Percentiles rank a stretch among this genome's conserved stretches.
Evolutionary conservation across 768 basidiomycete species (phyloP).

Genomic region (Auriculariales sp.): DNA sequence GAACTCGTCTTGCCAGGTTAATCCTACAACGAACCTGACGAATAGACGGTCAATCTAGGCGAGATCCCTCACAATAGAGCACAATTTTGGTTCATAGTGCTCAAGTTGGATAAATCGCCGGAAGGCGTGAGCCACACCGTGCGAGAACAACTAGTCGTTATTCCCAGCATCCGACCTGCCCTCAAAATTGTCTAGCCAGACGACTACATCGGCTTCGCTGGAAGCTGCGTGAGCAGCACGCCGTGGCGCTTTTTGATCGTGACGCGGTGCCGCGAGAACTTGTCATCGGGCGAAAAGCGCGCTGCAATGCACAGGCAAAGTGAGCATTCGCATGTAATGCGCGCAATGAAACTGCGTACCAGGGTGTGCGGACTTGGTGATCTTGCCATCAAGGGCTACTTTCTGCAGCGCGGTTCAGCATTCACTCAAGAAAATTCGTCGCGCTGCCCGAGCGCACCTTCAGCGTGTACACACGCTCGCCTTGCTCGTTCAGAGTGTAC

Average conservation of each 20-base stretch:
- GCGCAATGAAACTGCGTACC: conserved; percentile 33
- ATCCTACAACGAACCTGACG: too few species aligned
- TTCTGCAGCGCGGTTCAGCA: conserved; percentile 44
- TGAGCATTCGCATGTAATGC: too few species aligned
- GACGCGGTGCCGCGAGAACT: conserved; percentile 94
- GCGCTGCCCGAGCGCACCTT: conserved; percentile 41
- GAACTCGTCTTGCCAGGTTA: too few species aligned
- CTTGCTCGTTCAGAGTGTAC: conserved; percentile 71
- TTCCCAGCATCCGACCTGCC: too few species aligned
- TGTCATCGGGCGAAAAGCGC: conserved; percentile 98
- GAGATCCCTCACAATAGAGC: too few species aligned
- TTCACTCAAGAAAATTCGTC: conserved; percentile 1
- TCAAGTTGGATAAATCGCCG: too few species aligned
- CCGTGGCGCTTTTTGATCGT: conserved; percentile 90
- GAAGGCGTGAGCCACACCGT: too few species aligned
- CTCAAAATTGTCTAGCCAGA: too few species aligned
- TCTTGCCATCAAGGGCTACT: conserved; percentile 60
- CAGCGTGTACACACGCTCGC: conserved; percentile 82
- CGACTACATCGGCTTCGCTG: conserved; percentile 80
- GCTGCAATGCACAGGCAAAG: conserved; percentile 30
- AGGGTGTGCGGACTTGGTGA: conserved; percentile 94
- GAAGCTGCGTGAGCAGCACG: conserved; percentile 80
- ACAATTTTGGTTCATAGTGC: too few species aligned
- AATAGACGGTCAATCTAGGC: too few species aligned
- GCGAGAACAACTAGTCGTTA: too few species aligned